phyloP scores from a whole-genome alignment of 345 rosid species.

The Populus deltoides region DNA sequence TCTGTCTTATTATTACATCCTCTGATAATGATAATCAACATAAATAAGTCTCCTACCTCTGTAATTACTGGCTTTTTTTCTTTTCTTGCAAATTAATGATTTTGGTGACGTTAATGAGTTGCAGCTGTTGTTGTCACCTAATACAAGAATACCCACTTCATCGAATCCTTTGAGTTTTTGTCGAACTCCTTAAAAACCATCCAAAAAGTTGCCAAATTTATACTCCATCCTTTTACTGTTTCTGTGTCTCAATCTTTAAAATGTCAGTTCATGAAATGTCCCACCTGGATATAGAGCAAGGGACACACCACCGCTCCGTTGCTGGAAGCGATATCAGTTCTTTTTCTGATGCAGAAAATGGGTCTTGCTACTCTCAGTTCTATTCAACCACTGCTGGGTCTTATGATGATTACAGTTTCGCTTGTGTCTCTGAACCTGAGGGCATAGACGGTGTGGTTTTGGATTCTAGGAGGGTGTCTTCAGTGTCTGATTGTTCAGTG shows the following conservation, averaged over 20 bases:
- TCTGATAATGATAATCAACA: neutral
- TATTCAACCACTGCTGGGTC: slow-evolving; percentile 77
- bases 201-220: slow-evolving; percentile 16
- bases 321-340: slow-evolving; percentile 41
- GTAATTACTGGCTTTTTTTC: neutral
- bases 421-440: slow-evolving; percentile 44
- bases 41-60: neutral
- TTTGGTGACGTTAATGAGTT: slow-evolving; percentile 32
- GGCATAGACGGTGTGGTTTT: slow-evolving; percentile 15
- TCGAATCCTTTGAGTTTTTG: slow-evolving; percentile 22
- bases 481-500: slow-evolving; percentile 59
- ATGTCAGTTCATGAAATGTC: slow-evolving; percentile 39
- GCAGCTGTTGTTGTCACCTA: slow-evolving; percentile 27
- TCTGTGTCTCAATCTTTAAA: neutral
- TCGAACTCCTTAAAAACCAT: neutral
- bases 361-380: slow-evolving; percentile 77
- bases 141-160: slow-evolving; percentile 32
- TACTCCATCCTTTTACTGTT: neutral
- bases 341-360: slow-evolving; percentile 78
- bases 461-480: slow-evolving; percentile 56
- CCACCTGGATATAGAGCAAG: slow-evolving; percentile 63
- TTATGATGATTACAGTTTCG: slow-evolving; percentile 55
- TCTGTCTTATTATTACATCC: neutral
- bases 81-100: neutral
- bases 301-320: slow-evolving; percentile 37